Evolutionary conservation across 371 early-diverging fungal genomes (phyloP).

Genomic region (Rhizoclosmatium hyalinum): DNA sequence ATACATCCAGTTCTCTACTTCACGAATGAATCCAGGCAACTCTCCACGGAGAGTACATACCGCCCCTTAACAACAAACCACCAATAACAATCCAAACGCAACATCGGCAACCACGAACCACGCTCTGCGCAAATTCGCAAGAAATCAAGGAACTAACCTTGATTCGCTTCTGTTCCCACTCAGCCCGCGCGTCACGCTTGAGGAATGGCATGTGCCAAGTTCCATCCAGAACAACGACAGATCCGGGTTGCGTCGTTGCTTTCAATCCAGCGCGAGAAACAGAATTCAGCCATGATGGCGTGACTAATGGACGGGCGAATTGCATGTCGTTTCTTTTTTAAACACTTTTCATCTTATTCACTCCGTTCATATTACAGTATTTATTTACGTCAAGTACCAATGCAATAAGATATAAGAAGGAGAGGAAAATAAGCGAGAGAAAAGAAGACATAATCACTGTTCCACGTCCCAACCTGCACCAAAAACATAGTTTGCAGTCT

Average conservation of each 20-base stretch:
- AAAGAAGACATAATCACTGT: too few relatives aligned
- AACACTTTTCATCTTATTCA: too few relatives aligned
- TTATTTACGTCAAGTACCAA: too few relatives aligned
- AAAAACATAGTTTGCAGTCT: too few relatives aligned
- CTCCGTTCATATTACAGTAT: too few relatives aligned
- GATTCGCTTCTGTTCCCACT: conserved; percentile 57
- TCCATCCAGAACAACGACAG: conserved; percentile 81
- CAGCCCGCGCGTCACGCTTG: conserved; percentile 70
- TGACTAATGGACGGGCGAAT: conserved; percentile 19
- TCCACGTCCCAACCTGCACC: too few relatives aligned
- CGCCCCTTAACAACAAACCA: too few relatives aligned
- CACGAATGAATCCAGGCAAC: neutral
- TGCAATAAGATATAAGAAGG: too few relatives aligned
- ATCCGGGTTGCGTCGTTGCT: neutral
- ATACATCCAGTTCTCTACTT: too few relatives aligned
- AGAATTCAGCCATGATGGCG: conserved; percentile 5
- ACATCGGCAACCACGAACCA: conserved; percentile 1
- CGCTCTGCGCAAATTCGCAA: too few relatives aligned
- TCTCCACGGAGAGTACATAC: neutral
- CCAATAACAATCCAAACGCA: neutral
- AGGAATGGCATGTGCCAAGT: conserved; percentile 89
- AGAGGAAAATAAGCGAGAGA: too few relatives aligned
- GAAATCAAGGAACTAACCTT: conserved; percentile 30
- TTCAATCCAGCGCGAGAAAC: neutral
- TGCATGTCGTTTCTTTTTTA: neutral